Evolutionary conservation across 495 filamentous ascomycete species (phyloP).

Genomic region (Hyaloscypha hepaticicola): DNA sequence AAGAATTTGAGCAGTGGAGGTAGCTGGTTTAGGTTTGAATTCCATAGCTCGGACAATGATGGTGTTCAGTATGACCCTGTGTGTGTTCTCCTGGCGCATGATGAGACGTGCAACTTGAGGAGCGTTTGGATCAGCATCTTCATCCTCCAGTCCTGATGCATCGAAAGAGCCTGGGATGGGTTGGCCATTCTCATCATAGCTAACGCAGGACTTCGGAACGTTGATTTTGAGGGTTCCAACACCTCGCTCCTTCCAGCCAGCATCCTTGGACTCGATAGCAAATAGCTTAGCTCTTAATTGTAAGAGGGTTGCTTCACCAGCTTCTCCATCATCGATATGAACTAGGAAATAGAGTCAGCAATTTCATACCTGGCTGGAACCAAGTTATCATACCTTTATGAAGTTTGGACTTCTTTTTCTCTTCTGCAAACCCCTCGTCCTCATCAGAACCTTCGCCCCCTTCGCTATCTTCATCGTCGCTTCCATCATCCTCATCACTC

Average conservation of each 20-base stretch:
- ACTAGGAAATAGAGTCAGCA: constrained; percentile 39
- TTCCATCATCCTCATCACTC: constrained; percentile 56
- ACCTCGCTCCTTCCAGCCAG: constrained; percentile 83
- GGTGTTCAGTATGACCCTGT: constrained; percentile 85
- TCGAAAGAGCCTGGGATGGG: constrained; percentile 46
- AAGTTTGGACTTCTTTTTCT: constrained; percentile 59
- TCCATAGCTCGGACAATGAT: constrained; percentile 70
- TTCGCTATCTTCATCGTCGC: constrained; percentile 39
- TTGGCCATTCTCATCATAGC: constrained; percentile 45
- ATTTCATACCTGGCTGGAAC: background rate
- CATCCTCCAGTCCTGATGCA: constrained; percentile 46
- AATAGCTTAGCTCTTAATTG: constrained; percentile 74
- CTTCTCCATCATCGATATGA: constrained; percentile 62
- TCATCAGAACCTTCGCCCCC: constrained; percentile 32
- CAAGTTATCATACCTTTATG: constrained; percentile 55
- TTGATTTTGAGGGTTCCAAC: constrained; percentile 83
- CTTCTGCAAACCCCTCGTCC: constrained; percentile 45
- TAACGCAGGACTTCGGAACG: constrained; percentile 51
- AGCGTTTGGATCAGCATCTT: constrained; percentile 31
- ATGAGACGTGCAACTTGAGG: constrained; percentile 64
- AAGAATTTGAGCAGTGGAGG: constrained; percentile 52
- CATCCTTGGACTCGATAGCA: constrained; percentile 59
- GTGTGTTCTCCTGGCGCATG: constrained; percentile 82
- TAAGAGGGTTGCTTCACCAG: constrained; percentile 69
- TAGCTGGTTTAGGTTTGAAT: constrained; percentile 65